These are phyloP conservation scores for Ogataea populi-albae DNA, from an alignment of 805 yeast species.

Conservation along the genomic window DNA sequence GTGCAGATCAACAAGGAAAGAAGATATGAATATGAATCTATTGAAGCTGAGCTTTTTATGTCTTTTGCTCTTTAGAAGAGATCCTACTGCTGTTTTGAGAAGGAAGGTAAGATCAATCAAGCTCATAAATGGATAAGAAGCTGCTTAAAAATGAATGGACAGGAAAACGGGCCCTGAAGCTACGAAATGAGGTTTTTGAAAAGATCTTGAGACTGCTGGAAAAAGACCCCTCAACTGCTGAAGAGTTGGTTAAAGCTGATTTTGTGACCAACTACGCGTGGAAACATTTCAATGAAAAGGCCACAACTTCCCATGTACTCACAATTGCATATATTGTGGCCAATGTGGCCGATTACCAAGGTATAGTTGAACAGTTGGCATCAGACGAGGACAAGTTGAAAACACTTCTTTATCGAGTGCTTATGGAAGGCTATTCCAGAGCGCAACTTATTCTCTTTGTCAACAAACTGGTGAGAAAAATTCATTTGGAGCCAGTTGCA, in stretches of 20 bases:
- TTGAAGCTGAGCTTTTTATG: no score
- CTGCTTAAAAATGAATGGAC: constrained; percentile 1
- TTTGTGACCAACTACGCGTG: constrained; percentile 37
- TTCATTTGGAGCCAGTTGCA: constrained; percentile 22
- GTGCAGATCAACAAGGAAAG: no score
- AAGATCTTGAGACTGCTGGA: background rate
- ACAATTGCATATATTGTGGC: constrained; percentile 28
- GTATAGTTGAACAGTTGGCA: constrained; percentile 20
- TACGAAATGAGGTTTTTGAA: background rate
- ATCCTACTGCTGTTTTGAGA: no score
- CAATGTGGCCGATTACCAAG: constrained; percentile 20
- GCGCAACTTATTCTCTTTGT: constrained; percentile 24
- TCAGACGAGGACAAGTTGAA: background rate
- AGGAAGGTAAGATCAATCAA: no score
- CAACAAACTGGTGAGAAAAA: constrained; percentile 19
- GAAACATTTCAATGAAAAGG: constrained; percentile 40
- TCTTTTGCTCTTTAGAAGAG: no score
- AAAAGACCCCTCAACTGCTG: background rate
- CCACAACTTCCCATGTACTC: constrained; percentile 39
- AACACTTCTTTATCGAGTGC: constrained; percentile 19
- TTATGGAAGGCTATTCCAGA: constrained; percentile 12
- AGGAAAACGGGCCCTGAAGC: background rate
- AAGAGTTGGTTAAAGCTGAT: constrained; percentile 9
- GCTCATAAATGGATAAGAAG: background rate
- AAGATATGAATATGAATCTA: no score